phyloP scores from a whole-genome alignment of 345 rosid species.

The Syzygium aromaticum region DNA sequence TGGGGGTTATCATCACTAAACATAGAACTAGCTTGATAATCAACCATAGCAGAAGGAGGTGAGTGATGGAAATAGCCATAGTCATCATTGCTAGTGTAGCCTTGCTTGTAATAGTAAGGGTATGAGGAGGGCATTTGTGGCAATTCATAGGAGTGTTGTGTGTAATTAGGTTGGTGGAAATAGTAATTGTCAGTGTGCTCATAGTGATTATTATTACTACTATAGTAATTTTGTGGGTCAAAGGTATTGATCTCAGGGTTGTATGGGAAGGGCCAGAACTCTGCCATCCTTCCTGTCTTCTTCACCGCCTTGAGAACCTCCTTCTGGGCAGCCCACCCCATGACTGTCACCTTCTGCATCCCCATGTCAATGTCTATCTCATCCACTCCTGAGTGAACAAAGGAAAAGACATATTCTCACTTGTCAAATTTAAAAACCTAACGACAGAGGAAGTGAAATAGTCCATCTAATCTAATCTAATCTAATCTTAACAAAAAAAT shows the following conservation, averaged over 20 bases:
- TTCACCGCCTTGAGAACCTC: conserved; percentile 57
- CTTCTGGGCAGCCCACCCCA: conserved; percentile 57
- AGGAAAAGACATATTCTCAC: not conserved
- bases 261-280: conserved; percentile 66
- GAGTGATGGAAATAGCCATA: conserved; percentile 35
- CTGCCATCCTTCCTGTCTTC: conserved; percentile 42
- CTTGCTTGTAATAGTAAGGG: conserved; percentile 42
- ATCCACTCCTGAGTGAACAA: conserved; percentile 47
- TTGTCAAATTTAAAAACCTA: not conserved
- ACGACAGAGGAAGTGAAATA: not conserved
- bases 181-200: not conserved
- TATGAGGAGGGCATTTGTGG: not conserved
- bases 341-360: conserved; percentile 70
- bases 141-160: not conserved
- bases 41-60: conserved; percentile 9
- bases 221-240: conserved; percentile 9
- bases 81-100: conserved; percentile 25
- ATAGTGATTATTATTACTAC: not conserved
- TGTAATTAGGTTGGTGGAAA: not conserved
- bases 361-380: conserved; percentile 46
- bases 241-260: conserved; percentile 36
- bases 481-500: not conserved
- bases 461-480: not conserved
- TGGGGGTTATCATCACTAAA: conserved; percentile 78
- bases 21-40: conserved; percentile 29